phyloP scores from a whole-genome alignment of 2,329 filamentous ascomycete genomes.

The Fusarium udum region DNA sequence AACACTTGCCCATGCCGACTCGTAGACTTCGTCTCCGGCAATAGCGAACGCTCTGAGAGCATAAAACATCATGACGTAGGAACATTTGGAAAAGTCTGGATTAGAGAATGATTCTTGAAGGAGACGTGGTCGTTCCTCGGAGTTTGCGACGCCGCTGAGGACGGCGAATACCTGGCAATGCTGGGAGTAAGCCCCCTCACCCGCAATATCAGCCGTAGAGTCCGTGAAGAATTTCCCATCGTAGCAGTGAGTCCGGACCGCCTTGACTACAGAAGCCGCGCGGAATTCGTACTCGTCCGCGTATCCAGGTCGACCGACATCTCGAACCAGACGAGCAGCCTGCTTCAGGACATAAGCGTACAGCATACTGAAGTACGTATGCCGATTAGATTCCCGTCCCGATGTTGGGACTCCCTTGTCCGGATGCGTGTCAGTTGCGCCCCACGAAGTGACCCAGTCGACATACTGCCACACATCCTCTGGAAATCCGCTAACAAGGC shows the following conservation, averaged over 20 bases:
- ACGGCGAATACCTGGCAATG: background rate
- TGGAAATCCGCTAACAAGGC: background rate
- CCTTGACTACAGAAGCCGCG: background rate
- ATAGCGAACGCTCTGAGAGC: background rate
- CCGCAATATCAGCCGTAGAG: background rate
- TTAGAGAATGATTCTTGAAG: accelerated
- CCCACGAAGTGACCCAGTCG: background rate
- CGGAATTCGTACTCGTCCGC: background rate
- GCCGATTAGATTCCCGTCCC: background rate
- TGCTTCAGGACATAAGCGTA: background rate
- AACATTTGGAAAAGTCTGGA: background rate
- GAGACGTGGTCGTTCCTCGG: accelerated
- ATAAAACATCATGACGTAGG: background rate
- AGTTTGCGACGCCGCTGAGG: background rate
- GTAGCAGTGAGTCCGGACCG: background rate
- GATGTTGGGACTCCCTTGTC: background rate
- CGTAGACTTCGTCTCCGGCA: background rate
- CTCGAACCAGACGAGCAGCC: background rate
- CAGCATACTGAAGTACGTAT: background rate
- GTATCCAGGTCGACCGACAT: background rate
- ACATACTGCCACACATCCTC: background rate
- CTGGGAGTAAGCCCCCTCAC: background rate
- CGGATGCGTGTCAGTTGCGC: background rate
- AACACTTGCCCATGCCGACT: background rate
- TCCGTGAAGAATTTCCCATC: background rate